These are phyloP conservation scores for Tinospora cordifolia DNA, from an alignment of 164 flowering plant species.

Conservation along the genomic window DNA sequence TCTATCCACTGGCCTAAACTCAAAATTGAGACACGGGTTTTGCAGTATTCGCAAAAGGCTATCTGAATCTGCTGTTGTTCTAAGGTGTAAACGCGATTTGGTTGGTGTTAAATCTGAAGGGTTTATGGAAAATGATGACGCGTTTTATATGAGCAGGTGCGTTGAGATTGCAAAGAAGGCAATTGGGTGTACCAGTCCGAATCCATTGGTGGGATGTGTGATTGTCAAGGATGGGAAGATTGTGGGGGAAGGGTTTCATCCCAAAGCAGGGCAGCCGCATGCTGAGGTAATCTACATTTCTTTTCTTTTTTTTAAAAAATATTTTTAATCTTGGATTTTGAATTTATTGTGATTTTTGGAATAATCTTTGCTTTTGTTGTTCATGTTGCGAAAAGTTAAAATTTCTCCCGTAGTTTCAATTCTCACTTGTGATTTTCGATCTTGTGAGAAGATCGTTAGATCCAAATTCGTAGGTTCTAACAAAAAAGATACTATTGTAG, in stretches of 20 bases:
- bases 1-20: not conserved
- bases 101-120: slow-evolving; percentile 26
- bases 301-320: not conserved
- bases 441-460: too few relatives aligned
- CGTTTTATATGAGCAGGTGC: slow-evolving; percentile 63
- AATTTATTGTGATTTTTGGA: too few relatives aligned
- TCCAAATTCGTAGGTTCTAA: too few relatives aligned
- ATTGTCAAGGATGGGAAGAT: slow-evolving; percentile 82
- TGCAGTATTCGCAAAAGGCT: slow-evolving; percentile 30
- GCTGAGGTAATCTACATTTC: slow-evolving; percentile 56
- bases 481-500: too few relatives aligned
- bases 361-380: not conserved
- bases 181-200: slow-evolving; percentile 77
- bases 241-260: slow-evolving; percentile 95
- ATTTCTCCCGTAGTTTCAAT: not conserved
- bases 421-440: too few relatives aligned
- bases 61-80: slow-evolving; percentile 14
- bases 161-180: slow-evolving; percentile 78
- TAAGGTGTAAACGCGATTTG: slow-evolving; percentile 19
- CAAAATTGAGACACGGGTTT: slow-evolving; percentile 24
- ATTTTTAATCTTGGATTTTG: too few relatives aligned
- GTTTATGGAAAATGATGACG: slow-evolving; percentile 39
- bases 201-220: slow-evolving; percentile 96
- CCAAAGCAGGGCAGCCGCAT: slow-evolving; percentile 97
- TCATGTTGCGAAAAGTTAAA: not conserved